Base-by-base conservation (phyloP, 2,329 filamentous ascomycete genomes). In the Fusarium irregulare region DNA sequence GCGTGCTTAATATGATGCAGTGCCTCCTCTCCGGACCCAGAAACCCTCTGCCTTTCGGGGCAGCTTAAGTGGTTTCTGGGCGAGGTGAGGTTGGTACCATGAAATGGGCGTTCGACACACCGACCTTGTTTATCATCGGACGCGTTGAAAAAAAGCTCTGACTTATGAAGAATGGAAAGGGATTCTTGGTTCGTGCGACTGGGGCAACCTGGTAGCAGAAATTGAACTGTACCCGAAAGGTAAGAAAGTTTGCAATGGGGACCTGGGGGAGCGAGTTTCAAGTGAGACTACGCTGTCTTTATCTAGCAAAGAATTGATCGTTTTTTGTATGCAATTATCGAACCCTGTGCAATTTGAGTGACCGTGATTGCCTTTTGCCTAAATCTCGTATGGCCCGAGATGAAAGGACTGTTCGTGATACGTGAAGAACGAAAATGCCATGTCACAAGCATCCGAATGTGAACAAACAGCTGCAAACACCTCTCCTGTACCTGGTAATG, bases 91-190 rank as follows among this genome's bases (percentile, higher is more conserved):
- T 59, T 83, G 89, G 88, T 83, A 92, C 89, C 86, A 88, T 99
- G 96, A 98, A 90, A 94, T 94, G 88, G 91, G 96, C 94, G 96
- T 98, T 92, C 94, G 95, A 93, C 96, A 98, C 95, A 97, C 87
- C 80, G 87, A 90, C 92, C 95, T 98, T 98, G 94, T 98, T 97
- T 66, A 84, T 85, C 84, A 87, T 93, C 94, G 95, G 90, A 97
- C 95, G 96, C 94, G 89, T 93, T 91, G 87, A 92, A 76, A 91
- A 92, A 93, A 91, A 97, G 92, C 93, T 98, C 95, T 98, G 95
- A 98, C 81, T 82, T 83, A 82, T 84, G 59, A 76, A 70, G 80
- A 83, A 82, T 80, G 78, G 78, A 79, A 78, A 76, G 64, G 67
- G 56, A 54, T 69, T 71, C n/a, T 45, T 59, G 47, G 56, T 68